Evolutionary conservation across 2,329 filamentous ascomycete species (phyloP).

Genomic region (Cytospora chrysosperma): DNA sequence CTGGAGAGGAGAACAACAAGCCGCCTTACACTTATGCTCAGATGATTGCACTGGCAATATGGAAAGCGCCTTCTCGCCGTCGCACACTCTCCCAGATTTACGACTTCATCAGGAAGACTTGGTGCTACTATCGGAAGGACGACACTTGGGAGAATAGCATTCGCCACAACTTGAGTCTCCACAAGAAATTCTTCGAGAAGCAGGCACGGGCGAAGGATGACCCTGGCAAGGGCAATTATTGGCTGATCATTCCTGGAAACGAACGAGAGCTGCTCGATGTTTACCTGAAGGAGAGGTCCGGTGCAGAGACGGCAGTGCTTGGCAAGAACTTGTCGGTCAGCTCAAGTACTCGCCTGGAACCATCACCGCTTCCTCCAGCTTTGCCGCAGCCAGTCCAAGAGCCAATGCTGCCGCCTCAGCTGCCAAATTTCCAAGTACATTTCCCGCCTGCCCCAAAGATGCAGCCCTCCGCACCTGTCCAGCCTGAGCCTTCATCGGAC

Average conservation of each 20-base stretch:
- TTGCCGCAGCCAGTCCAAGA: constrained; percentile 8
- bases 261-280: constrained; percentile 58
- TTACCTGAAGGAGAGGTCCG: constrained; percentile 77
- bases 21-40: constrained; percentile 91
- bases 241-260: constrained; percentile 87
- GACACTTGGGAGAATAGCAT: constrained; percentile 99
- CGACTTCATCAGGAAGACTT: constrained; percentile 98
- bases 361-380: constrained; percentile 40
- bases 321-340: constrained; percentile 60
- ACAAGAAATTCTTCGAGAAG: constrained; percentile 88
- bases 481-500: constrained; percentile 68
- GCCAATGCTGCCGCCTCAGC: constrained; percentile 26
- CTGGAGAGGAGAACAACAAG: constrained; percentile 77
- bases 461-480: constrained; percentile 36
- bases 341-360: constrained; percentile 52
- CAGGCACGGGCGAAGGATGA: constrained; percentile 95
- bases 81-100: constrained; percentile 94
- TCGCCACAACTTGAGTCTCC: constrained; percentile 92
- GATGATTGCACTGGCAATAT: constrained; percentile 94
- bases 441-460: constrained; percentile 46
- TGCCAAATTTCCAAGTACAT: constrained; percentile 19
- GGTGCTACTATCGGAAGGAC: constrained; percentile 78
- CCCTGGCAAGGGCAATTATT: constrained; percentile 96
- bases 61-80: constrained; percentile 77
- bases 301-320: constrained; percentile 36